These are phyloP conservation scores for Xylaria sp. DNA, from an alignment of 2,329 filamentous ascomycete genomes.

Conservation along the genomic window DNA sequence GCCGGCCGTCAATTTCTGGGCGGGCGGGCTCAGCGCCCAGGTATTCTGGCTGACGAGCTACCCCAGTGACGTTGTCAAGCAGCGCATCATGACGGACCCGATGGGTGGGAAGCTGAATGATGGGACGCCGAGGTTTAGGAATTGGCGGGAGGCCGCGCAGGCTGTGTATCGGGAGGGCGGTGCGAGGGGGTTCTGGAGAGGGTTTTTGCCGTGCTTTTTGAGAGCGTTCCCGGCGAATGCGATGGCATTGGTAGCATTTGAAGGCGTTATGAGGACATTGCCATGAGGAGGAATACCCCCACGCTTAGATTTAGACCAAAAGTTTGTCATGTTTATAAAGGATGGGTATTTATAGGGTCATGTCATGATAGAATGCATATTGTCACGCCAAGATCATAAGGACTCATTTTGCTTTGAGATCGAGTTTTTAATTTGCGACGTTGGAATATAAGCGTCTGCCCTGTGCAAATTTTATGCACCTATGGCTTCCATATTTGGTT, in stretches of 20 bases:
- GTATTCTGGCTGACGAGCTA: slow-evolving; percentile 95
- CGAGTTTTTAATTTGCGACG: slow-evolving; percentile 43
- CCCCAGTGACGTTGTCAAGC: slow-evolving; percentile 93
- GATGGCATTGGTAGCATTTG: slow-evolving; percentile 91
- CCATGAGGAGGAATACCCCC: slow-evolving; percentile 51
- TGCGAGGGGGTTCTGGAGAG: slow-evolving; percentile 86
- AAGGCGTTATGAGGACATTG: slow-evolving; percentile 82
- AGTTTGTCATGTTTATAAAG: background rate
- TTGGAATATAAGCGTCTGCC: slow-evolving; percentile 36
- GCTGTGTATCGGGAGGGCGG: slow-evolving; percentile 82
- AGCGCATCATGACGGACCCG: slow-evolving; percentile 96
- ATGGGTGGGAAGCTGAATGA: slow-evolving; percentile 77
- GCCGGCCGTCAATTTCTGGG: slow-evolving; percentile 95
- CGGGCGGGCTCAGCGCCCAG: slow-evolving; percentile 91
- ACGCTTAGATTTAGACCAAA: slow-evolving; percentile 21
- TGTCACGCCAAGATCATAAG: slow-evolving; percentile 27
- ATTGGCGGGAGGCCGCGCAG: slow-evolving; percentile 83
- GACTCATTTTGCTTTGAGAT: slow-evolving; percentile 38
- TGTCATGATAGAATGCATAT: slow-evolving; percentile 11
- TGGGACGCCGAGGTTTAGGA: slow-evolving; percentile 73
- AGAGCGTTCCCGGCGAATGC: slow-evolving; percentile 96
- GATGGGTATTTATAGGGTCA: slow-evolving; percentile 9
- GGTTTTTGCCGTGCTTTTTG: slow-evolving; percentile 93
- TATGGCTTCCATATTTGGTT: slow-evolving; percentile 25
- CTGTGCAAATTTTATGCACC: slow-evolving; percentile 41